These are phyloP conservation scores for Penicillium alfredii DNA, from an alignment of 495 filamentous ascomycete genomes.

Conservation along the genomic window DNA sequence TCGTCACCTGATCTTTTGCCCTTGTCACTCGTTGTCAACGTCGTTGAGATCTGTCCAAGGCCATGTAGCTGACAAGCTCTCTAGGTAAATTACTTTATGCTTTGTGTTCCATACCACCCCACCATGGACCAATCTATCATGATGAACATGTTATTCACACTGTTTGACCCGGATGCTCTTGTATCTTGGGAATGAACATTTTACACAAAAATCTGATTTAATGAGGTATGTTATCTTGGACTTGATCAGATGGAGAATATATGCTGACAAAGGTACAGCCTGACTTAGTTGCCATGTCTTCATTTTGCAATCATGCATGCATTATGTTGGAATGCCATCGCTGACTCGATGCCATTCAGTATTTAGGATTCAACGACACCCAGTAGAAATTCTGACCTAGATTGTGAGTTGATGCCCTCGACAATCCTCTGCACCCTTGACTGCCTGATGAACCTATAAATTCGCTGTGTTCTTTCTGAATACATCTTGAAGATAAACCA, in stretches of 20 bases:
- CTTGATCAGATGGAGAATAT: not conserved
- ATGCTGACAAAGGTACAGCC: constrained; percentile 43
- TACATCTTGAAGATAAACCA: constrained; percentile 63
- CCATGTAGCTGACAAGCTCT: constrained; percentile 12
- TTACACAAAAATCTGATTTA: constrained; percentile 98
- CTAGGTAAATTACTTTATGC: constrained; percentile 29
- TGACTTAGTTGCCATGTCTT: constrained; percentile 43
- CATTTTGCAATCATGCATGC: constrained; percentile 21
- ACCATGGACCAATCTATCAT: constrained; percentile 49
- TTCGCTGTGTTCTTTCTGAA: constrained; percentile 80
- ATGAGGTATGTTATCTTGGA: constrained; percentile 63
- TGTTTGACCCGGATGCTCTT: constrained; percentile 72
- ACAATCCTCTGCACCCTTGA: constrained; percentile 2
- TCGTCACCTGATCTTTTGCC: constrained; percentile 81
- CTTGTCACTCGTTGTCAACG: constrained; percentile 9
- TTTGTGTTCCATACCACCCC: constrained; percentile 9
- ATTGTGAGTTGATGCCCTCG: constrained; percentile 25
- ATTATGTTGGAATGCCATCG: constrained; percentile 23
- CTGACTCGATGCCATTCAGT: constrained; percentile 26
- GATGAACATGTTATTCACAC: constrained; percentile 93
- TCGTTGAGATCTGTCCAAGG: constrained; percentile 7
- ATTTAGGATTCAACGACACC: constrained; percentile 17
- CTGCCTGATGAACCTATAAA: constrained; percentile 62
- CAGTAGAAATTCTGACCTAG: constrained; percentile 4
- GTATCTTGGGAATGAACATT: constrained; percentile 70